phyloP scores from a whole-genome alignment of 768 basidiomycete species.

The Mrakia hoshinonis region DNA sequence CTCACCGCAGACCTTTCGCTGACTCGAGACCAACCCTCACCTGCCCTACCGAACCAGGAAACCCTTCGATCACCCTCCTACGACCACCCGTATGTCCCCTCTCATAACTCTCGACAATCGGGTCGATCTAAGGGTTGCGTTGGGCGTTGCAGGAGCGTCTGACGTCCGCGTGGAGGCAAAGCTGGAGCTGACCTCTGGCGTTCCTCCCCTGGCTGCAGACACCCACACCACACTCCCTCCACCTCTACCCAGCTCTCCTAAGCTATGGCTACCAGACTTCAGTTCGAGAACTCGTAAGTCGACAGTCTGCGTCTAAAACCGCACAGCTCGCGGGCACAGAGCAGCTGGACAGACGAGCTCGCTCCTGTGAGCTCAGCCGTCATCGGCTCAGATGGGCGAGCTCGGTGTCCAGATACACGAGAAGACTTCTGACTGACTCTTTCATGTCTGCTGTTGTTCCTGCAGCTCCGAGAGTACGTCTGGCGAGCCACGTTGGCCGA shows the following conservation, averaged over 20 bases:
- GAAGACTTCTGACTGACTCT: too few species aligned
- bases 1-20: too few species aligned
- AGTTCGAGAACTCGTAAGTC: constrained; percentile 14
- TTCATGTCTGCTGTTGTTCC: not conserved
- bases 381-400: not conserved
- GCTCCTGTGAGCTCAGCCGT: not conserved
- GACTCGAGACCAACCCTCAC: too few species aligned
- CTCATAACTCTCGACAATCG: too few species aligned
- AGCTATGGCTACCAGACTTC: constrained; percentile 15
- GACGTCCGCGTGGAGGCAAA: too few species aligned
- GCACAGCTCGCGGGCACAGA: not conserved
- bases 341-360: not conserved
- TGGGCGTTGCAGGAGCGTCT: too few species aligned
- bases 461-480: constrained; percentile 7
- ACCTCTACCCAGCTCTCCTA: not conserved
- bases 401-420: too few species aligned
- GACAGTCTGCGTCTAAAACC: too few species aligned
- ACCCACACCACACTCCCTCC: not conserved
- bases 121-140: too few species aligned
- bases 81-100: too few species aligned
- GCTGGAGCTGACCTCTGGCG: not conserved
- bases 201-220: not conserved
- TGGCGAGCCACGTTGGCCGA: not conserved
- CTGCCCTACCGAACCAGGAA: too few species aligned
- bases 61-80: too few species aligned